Evolutionary conservation across 345 rosid species (phyloP), one percentile per base, ranked within the genome.

Genomic region (Acer saccharum): DNA sequence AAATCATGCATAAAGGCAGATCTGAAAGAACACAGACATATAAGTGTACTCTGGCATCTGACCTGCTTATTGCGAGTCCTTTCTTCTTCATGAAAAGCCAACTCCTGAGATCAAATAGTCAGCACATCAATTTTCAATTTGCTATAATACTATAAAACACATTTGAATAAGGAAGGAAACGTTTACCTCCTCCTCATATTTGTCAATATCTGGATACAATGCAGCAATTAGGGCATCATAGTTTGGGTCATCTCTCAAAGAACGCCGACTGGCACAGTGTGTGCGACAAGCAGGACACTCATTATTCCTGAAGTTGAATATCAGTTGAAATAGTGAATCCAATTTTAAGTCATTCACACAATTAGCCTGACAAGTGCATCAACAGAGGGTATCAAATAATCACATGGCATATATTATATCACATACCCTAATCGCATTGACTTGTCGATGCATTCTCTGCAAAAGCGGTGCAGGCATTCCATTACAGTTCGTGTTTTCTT

Each of bases 271-370:
- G 70, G 99, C 96, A 86, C 96, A 92, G 83, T 95, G 99, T 46
- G 96, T 93, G 84, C 99, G 96, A 80, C 98, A 95, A 78, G 99
- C 93, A 82, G 99, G 99, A 79, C 99, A 95, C 83, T 95, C 99
- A 68, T 92, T 93, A 79, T 95, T 95, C 89, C 99, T 95, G 88
- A 81, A 88, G 81, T 70, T 65, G 63, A 74, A 62, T 69, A 75
- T 65, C 79, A 83, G 46, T 69, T 21, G 65, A 35, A 35, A 35
- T 20, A 63, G 21, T 41, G 62, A 54, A 74, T 78, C 6, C 60
- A 44, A n/a, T 9, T 70, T 71, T 73, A 27, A 71, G 63, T 66
- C 48, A 54, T 75, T 60, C 29, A 73, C 43, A 78, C 70, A 58
- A 76, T 23, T 72, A 76, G 39, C 72, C 73, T 3, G 29, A 58